Evolutionary conservation across 2,329 filamentous ascomycete genomes (phyloP).

Genomic region (Colletotrichum sp.): DNA sequence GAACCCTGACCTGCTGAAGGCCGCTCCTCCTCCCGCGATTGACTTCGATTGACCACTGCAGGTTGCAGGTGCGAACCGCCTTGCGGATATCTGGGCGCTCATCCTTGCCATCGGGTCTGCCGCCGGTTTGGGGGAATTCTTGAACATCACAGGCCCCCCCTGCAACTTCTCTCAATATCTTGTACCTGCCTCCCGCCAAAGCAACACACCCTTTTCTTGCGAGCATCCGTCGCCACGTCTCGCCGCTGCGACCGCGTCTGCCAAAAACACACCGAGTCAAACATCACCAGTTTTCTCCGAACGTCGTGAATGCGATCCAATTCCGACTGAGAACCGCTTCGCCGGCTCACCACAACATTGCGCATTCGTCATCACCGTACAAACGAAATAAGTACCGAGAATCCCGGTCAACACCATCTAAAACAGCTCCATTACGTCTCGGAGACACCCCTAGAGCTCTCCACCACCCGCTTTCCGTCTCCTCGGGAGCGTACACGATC

Average conservation of each 20-base stretch:
- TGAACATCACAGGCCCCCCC: conserved; percentile 1
- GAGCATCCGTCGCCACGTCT: neutral
- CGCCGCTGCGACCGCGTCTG: neutral
- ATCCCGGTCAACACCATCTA: neutral
- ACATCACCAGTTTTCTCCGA: neutral
- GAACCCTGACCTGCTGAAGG: neutral
- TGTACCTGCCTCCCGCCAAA: neutral
- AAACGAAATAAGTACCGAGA: neutral
- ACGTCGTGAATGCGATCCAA: neutral
- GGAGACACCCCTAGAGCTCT: conserved; percentile 10
- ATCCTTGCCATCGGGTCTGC: conserved; percentile 12
- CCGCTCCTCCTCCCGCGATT: neutral
- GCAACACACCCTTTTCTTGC: neutral
- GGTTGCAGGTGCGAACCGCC: neutral
- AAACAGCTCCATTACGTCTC: conserved; percentile 16
- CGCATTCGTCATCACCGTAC: neutral
- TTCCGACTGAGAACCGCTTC: neutral
- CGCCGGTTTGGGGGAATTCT: conserved; percentile 9
- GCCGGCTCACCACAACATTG: neutral
- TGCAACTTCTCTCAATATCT: conserved; percentile 11
- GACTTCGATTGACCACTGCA: neutral
- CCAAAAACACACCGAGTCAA: neutral
- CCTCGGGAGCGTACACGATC: conserved; percentile 4
- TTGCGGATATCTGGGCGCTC: neutral
- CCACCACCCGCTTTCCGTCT: conserved; percentile 3